Evolutionary conservation across 2,329 filamentous ascomycete genomes (phyloP).

Genomic region (Fusarium domesticum): DNA sequence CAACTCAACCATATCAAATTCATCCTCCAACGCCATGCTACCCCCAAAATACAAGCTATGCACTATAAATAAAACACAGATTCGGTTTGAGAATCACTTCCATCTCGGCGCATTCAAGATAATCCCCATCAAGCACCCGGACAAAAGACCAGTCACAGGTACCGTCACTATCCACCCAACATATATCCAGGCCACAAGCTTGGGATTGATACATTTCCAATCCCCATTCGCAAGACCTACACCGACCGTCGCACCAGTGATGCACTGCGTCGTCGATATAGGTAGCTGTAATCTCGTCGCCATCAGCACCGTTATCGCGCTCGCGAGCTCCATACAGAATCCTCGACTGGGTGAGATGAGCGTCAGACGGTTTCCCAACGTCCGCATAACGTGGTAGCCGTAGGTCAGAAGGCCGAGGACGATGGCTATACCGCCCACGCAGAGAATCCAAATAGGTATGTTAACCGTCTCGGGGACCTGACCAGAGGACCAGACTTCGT

Average conservation of each 20-base stretch:
- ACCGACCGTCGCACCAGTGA: conserved; percentile 60
- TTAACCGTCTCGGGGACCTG: conserved; percentile 41
- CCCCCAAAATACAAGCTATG: background rate
- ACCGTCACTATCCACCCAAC: conserved; percentile 51
- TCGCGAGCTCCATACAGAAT: conserved; percentile 59
- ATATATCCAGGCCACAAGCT: conserved; percentile 57
- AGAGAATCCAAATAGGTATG: conserved; percentile 60
- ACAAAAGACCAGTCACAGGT: conserved; percentile 48
- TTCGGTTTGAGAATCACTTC: conserved; percentile 3
- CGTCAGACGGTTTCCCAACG: conserved; percentile 60
- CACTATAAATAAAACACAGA: background rate
- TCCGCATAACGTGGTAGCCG: conserved; percentile 63
- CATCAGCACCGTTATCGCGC: conserved; percentile 58
- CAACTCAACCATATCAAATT: conserved; percentile 1
- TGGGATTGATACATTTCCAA: conserved; percentile 59
- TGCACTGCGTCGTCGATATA: conserved; percentile 64
- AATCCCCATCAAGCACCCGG: conserved; percentile 52
- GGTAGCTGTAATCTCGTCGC: conserved; percentile 55
- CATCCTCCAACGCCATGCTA: conserved; percentile 17
- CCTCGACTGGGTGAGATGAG: conserved; percentile 59
- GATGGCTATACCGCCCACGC: conserved; percentile 49
- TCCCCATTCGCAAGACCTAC: conserved; percentile 59
- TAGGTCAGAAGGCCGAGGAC: conserved; percentile 57
- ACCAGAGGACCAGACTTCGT: conserved; percentile 55
- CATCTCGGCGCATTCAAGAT: conserved; percentile 52